These are phyloP conservation scores for Scheffersomyces ergatensis DNA, from an alignment of 805 yeast genomes.

Conservation along the genomic window DNA sequence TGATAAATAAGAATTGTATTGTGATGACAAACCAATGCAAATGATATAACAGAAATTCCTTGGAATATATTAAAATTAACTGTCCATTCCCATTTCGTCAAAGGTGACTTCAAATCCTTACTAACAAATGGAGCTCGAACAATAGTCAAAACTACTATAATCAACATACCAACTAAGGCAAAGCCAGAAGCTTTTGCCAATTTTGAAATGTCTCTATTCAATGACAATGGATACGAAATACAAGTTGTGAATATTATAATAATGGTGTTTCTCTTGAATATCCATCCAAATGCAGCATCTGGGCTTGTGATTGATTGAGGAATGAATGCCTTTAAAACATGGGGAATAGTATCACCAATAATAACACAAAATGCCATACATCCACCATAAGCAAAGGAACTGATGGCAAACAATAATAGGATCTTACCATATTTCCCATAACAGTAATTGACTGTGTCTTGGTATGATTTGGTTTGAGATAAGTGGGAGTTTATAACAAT, in stretches of 20 bases:
- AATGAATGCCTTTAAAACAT: slow-evolving; percentile 69
- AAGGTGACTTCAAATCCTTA: slow-evolving; percentile 44
- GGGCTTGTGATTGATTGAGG: slow-evolving; percentile 38
- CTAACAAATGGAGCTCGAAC: slow-evolving; percentile 67
- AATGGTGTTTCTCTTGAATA: slow-evolving; percentile 66
- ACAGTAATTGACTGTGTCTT: slow-evolving; percentile 77
- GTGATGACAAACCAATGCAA: slow-evolving; percentile 95
- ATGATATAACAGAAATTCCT: slow-evolving; percentile 90
- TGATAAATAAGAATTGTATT: slow-evolving; percentile 88
- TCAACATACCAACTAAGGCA: slow-evolving; percentile 80
- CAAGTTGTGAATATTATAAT: slow-evolving; percentile 67
- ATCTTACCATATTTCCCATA: slow-evolving; percentile 74
- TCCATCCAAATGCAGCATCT: slow-evolving; percentile 39
- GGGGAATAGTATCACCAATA: slow-evolving; percentile 94
- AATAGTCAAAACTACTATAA: slow-evolving; percentile 73
- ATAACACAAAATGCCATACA: slow-evolving; percentile 91
- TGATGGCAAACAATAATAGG: slow-evolving; percentile 70
- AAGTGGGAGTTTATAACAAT: slow-evolving; percentile 81
- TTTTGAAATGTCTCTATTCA: slow-evolving; percentile 77
- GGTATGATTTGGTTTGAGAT: slow-evolving; percentile 75
- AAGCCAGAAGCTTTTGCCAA: slow-evolving; percentile 84
- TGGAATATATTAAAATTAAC: slow-evolving; percentile 71
- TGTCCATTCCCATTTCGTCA: slow-evolving; percentile 46
- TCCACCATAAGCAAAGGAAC: slow-evolving; percentile 92
- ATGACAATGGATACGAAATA: slow-evolving; percentile 79